Conservation (phyloP, 257 asterid genomes). For the Echium plantagineum region DNA sequence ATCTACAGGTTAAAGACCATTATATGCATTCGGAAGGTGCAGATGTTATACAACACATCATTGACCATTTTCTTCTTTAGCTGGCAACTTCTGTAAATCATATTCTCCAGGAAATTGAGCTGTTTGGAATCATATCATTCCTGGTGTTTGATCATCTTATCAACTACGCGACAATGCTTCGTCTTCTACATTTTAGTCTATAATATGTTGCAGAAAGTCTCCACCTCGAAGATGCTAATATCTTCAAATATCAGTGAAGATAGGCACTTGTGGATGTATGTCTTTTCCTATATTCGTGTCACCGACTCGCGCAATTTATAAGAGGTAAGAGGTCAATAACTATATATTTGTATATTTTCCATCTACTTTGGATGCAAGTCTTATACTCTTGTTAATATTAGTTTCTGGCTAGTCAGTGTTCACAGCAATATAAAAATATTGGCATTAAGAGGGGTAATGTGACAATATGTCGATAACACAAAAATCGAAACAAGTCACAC, state of each 20-base stretch:
- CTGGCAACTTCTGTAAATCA: conserved; percentile 1
- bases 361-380: too few species aligned
- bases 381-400: too few species aligned
- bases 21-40: conserved; percentile 73
- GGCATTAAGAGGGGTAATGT: too few species aligned
- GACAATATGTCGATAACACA: too few species aligned
- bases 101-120: neutral
- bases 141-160: neutral
- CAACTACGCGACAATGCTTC: neutral
- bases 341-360: too few species aligned
- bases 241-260: too few species aligned
- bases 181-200: neutral
- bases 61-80: conserved; percentile 64
- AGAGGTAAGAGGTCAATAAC: neutral
- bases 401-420: too few species aligned
- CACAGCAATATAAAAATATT: too few species aligned
- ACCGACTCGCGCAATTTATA: neutral
- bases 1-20: conserved; percentile 64
- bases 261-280: too few species aligned
- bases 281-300: neutral
- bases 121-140: neutral
- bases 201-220: neutral
- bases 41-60: conserved; percentile 89
- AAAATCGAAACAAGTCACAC: too few species aligned
- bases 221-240: too few species aligned